Evolutionary conservation across 2,329 filamentous ascomycete genomes (phyloP).

Genomic region (Botryotinia calthae): DNA sequence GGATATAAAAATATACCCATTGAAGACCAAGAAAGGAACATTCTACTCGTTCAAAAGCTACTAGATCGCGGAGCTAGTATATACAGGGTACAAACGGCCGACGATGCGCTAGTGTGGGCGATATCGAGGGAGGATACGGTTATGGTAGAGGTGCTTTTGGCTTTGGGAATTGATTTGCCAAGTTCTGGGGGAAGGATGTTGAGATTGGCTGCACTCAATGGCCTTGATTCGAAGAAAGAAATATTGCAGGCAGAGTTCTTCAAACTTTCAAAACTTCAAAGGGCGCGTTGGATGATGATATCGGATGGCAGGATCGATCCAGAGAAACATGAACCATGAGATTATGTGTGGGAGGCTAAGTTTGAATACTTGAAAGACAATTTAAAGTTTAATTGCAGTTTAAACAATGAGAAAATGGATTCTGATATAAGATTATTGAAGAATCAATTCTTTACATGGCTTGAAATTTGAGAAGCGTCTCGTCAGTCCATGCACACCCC

Average conservation of each 20-base stretch:
- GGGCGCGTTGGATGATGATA: background rate
- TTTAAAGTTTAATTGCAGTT: no score
- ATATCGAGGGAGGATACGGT: background rate
- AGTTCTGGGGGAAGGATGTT: background rate
- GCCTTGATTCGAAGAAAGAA: slow-evolving; percentile 9
- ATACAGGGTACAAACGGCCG: background rate
- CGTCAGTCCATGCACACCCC: background rate
- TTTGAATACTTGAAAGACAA: background rate
- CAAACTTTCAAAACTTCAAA: background rate
- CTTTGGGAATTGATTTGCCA: background rate
- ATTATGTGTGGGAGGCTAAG: background rate
- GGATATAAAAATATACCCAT: background rate
- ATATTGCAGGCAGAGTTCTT: background rate
- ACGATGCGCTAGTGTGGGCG: background rate
- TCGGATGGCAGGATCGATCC: background rate
- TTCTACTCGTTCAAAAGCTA: slow-evolving; percentile 11
- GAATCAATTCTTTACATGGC: background rate
- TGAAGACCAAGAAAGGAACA: background rate
- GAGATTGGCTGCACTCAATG: background rate
- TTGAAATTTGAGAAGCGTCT: background rate
- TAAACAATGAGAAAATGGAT: background rate
- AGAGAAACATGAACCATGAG: background rate
- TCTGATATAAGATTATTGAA: background rate
- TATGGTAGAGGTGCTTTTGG: background rate
- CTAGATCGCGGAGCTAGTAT: slow-evolving; percentile 14